A percentile compares a stretch with the other conserved stretches of the same genome.
These are phyloP conservation scores for Guyanaporus albipodus DNA, from an alignment of 768 basidiomycete genomes.

Conservation along the genomic window DNA sequence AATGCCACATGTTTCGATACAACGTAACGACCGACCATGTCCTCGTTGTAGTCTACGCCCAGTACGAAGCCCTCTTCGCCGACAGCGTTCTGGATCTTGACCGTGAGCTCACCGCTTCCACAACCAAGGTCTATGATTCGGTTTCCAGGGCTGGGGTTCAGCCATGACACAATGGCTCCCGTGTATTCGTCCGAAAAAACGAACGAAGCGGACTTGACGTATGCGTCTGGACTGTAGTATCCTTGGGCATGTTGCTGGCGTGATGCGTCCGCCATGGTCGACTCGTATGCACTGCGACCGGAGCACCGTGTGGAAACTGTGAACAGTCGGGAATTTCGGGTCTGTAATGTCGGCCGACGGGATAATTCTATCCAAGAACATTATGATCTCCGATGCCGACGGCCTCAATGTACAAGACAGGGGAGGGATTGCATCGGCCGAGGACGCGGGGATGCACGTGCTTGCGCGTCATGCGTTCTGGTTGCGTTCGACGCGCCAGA, in stretches of 20 bases:
- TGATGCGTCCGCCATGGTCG: slow-evolving; percentile 9
- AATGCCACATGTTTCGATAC: not conserved
- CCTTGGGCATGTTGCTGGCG: not conserved
- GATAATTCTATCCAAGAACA: no score
- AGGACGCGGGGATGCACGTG: no score
- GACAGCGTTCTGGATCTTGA: slow-evolving; percentile 53
- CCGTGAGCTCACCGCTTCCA: slow-evolving; percentile 76
- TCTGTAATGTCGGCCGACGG: slow-evolving; percentile 29
- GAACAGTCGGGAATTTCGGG: no score
- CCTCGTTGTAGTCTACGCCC: slow-evolving; percentile 66
- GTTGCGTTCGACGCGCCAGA: no score
- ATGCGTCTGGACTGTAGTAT: slow-evolving; percentile 58
- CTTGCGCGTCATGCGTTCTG: no score
- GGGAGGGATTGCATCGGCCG: slow-evolving; percentile 15
- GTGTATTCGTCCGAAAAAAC: slow-evolving; percentile 56
- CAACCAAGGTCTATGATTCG: slow-evolving; percentile 76
- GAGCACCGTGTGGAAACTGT: no score
- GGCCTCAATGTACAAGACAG: no score
- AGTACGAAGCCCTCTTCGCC: slow-evolving; percentile 50
- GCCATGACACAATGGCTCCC: slow-evolving; percentile 51
- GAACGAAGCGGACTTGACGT: slow-evolving; percentile 63
- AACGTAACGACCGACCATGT: slow-evolving; percentile 54
- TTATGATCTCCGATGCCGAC: not conserved
- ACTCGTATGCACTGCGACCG: not conserved
- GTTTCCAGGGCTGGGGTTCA: slow-evolving; percentile 64